These are phyloP conservation scores for Suhomyces faveliae DNA, from an alignment of 805 yeast genomes.

Conservation along the genomic window DNA sequence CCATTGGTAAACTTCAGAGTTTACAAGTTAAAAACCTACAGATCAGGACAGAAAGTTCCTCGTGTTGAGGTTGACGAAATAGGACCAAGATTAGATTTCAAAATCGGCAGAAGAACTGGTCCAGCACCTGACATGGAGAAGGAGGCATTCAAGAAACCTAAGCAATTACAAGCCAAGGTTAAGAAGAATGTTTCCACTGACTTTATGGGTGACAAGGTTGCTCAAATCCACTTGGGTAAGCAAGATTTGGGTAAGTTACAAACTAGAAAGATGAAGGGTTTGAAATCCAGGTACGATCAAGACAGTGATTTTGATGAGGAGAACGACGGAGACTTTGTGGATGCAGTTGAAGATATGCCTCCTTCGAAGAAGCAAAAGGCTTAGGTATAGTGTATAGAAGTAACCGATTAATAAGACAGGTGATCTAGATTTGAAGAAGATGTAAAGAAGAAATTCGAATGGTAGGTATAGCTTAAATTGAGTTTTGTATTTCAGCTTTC, in stretches of 20 bases:
- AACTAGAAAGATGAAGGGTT: slow-evolving; percentile 98
- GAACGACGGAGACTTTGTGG: slow-evolving; percentile 33
- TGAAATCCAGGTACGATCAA: slow-evolving; percentile 84
- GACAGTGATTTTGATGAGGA: slow-evolving; percentile 56
- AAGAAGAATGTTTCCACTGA: slow-evolving; percentile 90
- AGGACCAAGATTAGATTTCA: slow-evolving; percentile 94
- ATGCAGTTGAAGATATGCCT: slow-evolving; percentile 18
- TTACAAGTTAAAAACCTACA: slow-evolving; percentile 76
- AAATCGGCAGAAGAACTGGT: slow-evolving; percentile 79
- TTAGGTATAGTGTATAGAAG: slow-evolving; percentile 1
- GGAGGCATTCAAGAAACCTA: slow-evolving; percentile 82
- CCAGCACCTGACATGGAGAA: slow-evolving; percentile 87
- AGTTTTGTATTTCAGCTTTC: no score
- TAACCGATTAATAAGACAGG: neutral
- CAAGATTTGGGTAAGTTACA: slow-evolving; percentile 89
- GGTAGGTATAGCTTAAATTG: no score
- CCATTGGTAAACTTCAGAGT: slow-evolving; percentile 90
- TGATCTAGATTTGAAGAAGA: no score
- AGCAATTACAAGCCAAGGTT: slow-evolving; percentile 73
- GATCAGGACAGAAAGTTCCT: slow-evolving; percentile 85
- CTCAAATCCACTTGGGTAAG: slow-evolving; percentile 92
- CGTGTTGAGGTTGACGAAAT: slow-evolving; percentile 92
- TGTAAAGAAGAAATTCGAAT: no score
- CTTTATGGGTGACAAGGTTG: slow-evolving; percentile 92
- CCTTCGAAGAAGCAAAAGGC: slow-evolving; percentile 2